phyloP scores from a whole-genome alignment of 2,329 filamentous ascomycete species.

The Botrytis hyacinthi region DNA sequence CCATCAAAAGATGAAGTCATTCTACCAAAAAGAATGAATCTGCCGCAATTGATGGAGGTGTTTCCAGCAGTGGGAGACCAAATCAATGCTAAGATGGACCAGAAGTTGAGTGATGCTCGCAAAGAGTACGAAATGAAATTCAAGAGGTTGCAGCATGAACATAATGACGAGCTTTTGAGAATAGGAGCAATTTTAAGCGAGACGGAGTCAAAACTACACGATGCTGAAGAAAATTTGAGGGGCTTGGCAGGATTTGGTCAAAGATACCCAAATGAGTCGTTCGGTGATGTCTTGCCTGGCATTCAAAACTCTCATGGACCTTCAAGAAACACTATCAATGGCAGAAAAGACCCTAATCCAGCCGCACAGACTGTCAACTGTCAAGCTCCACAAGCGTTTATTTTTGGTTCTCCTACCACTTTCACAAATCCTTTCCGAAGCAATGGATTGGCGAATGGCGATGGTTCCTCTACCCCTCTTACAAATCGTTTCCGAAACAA shows the following conservation, averaged over 20 bases:
- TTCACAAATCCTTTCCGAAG: neutral
- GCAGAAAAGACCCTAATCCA: neutral
- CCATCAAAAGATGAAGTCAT: neutral
- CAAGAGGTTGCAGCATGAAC: neutral
- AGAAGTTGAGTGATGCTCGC: neutral
- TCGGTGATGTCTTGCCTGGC: neutral
- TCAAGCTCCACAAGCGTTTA: neutral
- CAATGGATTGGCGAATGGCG: neutral
- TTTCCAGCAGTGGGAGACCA: neutral
- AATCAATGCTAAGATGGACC: neutral
- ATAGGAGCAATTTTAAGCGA: neutral
- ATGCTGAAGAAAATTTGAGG: neutral
- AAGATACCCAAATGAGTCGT: neutral
- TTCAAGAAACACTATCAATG: no score
- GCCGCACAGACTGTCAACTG: neutral
- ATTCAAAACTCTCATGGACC: neutral
- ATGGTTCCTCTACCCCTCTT: neutral
- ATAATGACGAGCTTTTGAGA: neutral
- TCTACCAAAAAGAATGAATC: neutral
- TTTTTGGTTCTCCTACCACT: neutral
- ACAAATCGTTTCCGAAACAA: neutral
- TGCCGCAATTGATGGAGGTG: neutral
- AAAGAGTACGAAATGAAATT: neutral
- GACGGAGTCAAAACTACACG: neutral
- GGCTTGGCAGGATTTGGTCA: neutral